Percentiles rank a stretch among this genome's conserved stretches.
Evolutionary conservation across 148 eudicot genomes (phyloP).

Genomic region (Arbutus unedo): DNA sequence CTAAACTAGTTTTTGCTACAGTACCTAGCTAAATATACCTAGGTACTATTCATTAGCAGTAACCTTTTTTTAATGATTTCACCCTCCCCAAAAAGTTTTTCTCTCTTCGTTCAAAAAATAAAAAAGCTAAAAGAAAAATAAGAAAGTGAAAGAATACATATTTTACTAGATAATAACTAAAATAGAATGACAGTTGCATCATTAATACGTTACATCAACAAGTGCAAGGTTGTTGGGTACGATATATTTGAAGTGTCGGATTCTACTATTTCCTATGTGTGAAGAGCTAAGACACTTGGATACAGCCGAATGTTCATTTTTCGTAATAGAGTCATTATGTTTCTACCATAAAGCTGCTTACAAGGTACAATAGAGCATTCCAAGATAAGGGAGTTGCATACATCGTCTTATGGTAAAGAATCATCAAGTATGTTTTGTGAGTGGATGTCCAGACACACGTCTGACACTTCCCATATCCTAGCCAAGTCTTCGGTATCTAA

Average conservation of each 20-base stretch:
- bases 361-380: neutral
- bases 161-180: too few relatives aligned
- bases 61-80: too few relatives aligned
- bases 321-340: neutral
- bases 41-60: too few relatives aligned
- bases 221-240: neutral
- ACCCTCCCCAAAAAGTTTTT: too few relatives aligned
- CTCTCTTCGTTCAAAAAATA: too few relatives aligned
- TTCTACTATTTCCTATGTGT: neutral
- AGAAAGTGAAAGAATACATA: too few relatives aligned
- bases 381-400: neutral
- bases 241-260: neutral
- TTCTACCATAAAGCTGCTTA: neutral
- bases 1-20: too few relatives aligned
- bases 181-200: neutral
- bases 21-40: too few relatives aligned
- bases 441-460: neutral
- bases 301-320: neutral
- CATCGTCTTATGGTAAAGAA: neutral
- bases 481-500: neutral
- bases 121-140: too few relatives aligned
- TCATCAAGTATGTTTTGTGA: neutral
- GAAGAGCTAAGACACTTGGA: neutral
- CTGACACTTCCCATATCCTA: neutral
- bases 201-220: neutral